Base-by-base conservation (phyloP, 768 basidiomycete species). In the Trichaptum fuscoviolaceum region DNA sequence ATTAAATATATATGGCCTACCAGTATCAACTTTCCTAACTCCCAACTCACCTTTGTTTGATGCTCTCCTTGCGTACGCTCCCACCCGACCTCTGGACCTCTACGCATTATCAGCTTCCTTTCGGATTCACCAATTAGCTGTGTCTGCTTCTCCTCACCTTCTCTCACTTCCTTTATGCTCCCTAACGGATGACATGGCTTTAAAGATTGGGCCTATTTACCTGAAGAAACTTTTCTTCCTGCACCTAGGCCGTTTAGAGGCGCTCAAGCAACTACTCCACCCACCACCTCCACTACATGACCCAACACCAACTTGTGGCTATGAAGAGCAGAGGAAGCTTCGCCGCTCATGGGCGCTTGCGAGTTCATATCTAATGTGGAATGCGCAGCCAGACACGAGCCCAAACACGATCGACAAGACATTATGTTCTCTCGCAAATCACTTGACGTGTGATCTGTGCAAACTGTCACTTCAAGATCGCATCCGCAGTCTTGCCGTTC, bases 71-170 rank as follows among this genome's bases (percentile, higher is more conserved):
- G 72, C 75, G 1, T 72, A 73, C 58, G 77, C 79, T 12, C 79
- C 76, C 8, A 66, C 75, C 20, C 68, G 64, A 23, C 80, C 82
- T 5, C 70, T 83, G 24, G 76, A 80, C 1, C 69, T 82, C 1
- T 85, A 82, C 70, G 72, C 80, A 0, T 73, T 83, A 18, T 83
- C 81, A 0, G 79, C 74, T 17, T 63, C 67, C n/a, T 66, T 76
- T 69, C 65, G 73, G 36, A 73, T 84, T 17, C 69, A 79, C 57
- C 71, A 75, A 1, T 75, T 85, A 26, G 82, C 83, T 1, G 74
- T 77, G 18, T 69, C 72, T 23, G 69, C 77, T 2, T 82, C 81
- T 10, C 73, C 77, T 15, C 76, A 79, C 68, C 75, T 81, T 8
- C 73, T 82, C 63, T 74, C 78, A 1, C 73, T 73, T 62, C 69